Base-by-base conservation (phyloP, 768 basidiomycete species). In the Suillus discolor region DNA sequence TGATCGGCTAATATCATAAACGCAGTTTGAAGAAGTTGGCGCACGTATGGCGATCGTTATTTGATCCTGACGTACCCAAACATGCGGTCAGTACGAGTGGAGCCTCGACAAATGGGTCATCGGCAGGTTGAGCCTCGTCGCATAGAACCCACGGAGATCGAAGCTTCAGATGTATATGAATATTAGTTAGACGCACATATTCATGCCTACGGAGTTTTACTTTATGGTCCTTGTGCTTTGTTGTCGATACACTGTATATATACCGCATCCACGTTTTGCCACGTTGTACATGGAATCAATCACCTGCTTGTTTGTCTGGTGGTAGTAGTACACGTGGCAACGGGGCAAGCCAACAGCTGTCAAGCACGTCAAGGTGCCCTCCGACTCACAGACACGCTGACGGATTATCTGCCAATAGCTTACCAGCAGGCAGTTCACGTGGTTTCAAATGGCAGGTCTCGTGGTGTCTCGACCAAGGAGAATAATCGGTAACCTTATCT, bases 21-120 rank as follows among this genome's bases (percentile, higher is more conserved):
- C 23, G 42, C 45, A 92, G 91, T 92, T 91, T 66, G 89, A 90
- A 71, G 90, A 93, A 72, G 83, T 93, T 64, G 85, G 83, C 57
- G 89, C 89, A 7, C 82, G 86, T 39, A 88, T 89, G 83, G 86
- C 65, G 83, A 83, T 65, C 83, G 83, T 67, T 82, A 80, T 65
- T 82, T 93, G 39, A 83, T 83, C 66, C 74, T 93, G 71, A 84
- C 85, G 75, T 91, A 91, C 69, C 91, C 91, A 63, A 77, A 77
- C 66, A 77, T 77, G 75, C 75, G 77, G 54, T 77, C 72, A 9
- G 77, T 77, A 62, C 75, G 75, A 47, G 75, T 77, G 45, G 77
- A 77, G 28, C 75, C 77, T 39, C 73, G 77, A 53, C 68, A 67
- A 44, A 67, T 69, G 47, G 61, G 64, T 57, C 38, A 62, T 53